These are phyloP conservation scores for Debaryomycetaceae sp. DNA, from an alignment of 1,139 yeast genomes.

Conservation along the genomic window DNA sequence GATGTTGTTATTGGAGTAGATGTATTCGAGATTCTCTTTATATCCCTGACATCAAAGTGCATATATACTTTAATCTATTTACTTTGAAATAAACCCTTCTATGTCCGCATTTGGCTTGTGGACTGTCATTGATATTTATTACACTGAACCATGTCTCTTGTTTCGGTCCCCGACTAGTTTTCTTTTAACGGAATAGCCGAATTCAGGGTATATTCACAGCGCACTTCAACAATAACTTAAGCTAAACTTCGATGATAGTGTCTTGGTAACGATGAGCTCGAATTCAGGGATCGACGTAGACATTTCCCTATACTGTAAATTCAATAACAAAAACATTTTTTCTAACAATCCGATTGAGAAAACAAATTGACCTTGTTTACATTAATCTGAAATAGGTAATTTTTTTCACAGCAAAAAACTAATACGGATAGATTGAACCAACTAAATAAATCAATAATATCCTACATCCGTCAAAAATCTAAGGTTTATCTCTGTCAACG, in stretches of 20 bases:
- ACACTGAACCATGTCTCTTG: no score
- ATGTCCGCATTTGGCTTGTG: not conserved
- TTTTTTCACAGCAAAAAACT: slow-evolving; percentile 5
- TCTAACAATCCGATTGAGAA: slow-evolving; percentile 4
- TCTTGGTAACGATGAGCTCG: not conserved
- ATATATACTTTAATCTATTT: not conserved
- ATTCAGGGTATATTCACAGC: no score
- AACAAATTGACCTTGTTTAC: slow-evolving; percentile 16
- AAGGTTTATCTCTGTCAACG: not conserved
- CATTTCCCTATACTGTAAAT: not conserved
- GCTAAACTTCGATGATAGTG: no score
- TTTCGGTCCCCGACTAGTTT: no score
- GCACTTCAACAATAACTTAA: no score
- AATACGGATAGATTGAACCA: slow-evolving; percentile 7
- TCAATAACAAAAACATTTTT: not conserved
- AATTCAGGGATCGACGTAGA: not conserved
- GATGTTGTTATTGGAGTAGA: slow-evolving; percentile 72
- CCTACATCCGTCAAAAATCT: not conserved
- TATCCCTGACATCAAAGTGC: slow-evolving; percentile 1
- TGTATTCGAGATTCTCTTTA: slow-evolving; percentile 2
- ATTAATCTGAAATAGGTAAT: slow-evolving; percentile 17
- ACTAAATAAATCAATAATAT: not conserved
- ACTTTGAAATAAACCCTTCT: not conserved
- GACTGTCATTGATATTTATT: no score
- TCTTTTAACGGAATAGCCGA: no score